Evolutionary conservation across 2,329 filamentous ascomycete species (phyloP).

Genomic region (Calonectria leucothoes): DNA sequence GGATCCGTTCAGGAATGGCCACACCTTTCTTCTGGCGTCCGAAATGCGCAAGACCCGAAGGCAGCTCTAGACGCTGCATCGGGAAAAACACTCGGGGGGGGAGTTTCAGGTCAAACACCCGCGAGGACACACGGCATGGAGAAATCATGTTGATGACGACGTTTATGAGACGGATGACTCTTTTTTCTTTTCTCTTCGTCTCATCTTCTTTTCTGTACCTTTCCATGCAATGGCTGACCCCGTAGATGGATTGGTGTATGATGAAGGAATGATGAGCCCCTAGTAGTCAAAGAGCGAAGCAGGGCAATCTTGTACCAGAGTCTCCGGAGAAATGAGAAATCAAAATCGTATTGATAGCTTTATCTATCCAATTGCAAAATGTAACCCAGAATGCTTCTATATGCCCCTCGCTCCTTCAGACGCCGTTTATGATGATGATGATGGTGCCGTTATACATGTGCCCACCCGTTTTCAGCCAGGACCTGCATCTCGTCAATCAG

Average conservation of each 20-base stretch:
- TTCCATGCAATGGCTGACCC: neutral
- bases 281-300: neutral
- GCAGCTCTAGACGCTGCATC: neutral
- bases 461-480: constrained; percentile 67
- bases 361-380: neutral
- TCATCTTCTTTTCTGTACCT: too few relatives aligned
- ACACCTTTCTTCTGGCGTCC: neutral
- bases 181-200: neutral
- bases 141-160: neutral
- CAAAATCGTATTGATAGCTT: neutral
- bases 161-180: neutral
- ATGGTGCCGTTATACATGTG: constrained; percentile 57
- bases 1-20: neutral
- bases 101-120: neutral
- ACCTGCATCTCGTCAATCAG: constrained; percentile 73
- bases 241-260: neutral
- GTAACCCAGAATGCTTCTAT: neutral
- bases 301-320: neutral
- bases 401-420: neutral
- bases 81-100: neutral
- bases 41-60: neutral
- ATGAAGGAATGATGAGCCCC: neutral
- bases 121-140: neutral
- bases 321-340: neutral
- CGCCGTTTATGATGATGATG: neutral